Conservation (phyloP, 1,284 basidiomycete species). For the Boletus sp. region DNA sequence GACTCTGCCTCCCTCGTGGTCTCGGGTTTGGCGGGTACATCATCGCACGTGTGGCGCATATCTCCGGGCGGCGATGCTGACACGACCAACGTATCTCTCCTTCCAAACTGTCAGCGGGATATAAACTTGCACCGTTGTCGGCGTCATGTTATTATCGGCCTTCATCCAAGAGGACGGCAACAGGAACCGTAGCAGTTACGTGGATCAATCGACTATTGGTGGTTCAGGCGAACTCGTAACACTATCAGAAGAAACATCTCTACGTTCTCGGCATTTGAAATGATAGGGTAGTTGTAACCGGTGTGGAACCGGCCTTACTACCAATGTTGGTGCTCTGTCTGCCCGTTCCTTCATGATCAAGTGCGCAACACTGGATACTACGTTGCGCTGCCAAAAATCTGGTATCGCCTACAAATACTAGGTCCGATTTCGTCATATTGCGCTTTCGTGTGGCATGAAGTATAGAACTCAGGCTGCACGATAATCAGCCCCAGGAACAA, state of each 20-base stretch:
- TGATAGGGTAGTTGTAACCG: constrained; percentile 1
- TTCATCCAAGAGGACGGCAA: constrained; percentile 14
- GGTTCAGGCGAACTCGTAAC: background rate
- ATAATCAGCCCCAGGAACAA: constrained; percentile 1
- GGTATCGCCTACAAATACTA: constrained; percentile 91
- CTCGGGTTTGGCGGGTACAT: background rate
- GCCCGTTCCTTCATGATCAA: background rate
- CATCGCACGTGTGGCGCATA: background rate
- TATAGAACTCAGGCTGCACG: constrained; percentile 89
- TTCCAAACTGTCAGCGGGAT: background rate
- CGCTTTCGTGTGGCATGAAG: constrained; percentile 94
- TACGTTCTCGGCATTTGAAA: constrained; percentile 12
- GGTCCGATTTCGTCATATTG: constrained; percentile 98
- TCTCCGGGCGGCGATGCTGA: background rate
- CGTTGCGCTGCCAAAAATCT: constrained; percentile 89
- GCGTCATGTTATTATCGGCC: constrained; percentile 3
- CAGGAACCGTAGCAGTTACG: background rate
- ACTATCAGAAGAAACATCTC: too few relatives aligned
- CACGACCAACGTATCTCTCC: background rate
- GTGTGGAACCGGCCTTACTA: background rate
- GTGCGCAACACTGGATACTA: constrained; percentile 32
- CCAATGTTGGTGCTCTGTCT: background rate
- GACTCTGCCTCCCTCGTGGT: too few relatives aligned
- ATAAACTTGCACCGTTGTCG: background rate
- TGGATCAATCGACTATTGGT: background rate